Base-by-base conservation (phyloP, 108 stramenopile species). In the Pseudonitzschia delicatissima region DNA sequence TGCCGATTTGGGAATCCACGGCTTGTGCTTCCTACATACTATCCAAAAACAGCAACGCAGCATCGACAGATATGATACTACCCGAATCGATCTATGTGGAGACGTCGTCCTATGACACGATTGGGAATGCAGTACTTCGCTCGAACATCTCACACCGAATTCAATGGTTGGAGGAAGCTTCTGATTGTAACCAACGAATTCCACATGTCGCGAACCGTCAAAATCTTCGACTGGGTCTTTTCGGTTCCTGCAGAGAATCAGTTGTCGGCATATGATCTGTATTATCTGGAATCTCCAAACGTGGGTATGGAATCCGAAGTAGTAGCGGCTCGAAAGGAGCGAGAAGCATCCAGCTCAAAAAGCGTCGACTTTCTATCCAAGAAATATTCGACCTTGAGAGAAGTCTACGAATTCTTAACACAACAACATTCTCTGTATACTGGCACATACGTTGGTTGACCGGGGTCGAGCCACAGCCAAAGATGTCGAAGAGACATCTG, bases 161-260 rank as follows among this genome's bases (percentile, higher is more conserved):
- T 23, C 21, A 74, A 59, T 26, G 83, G 78, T 9, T 82, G 88
- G 85, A 71, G 66, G 27, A 58, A 49, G 12, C 18, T 87, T 23
- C 59, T 92, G 36, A 66, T 92, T 20, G 66, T 92, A 1, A 92
- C 89, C 32, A 93, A 82, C 66, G 82, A 93, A 66, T 94, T 94
- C 67, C 92, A 94, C 52, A 91, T 94, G 69, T 62, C 69, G 0
- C 84, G 92, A 32, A 78, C 85, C 27, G 77, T 75, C 57, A 84
- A 78, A 7, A 94, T 94, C 52, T 94, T 94, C 57, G 86, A 91
- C 67, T 94, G 92, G 92, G 82, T 94, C 53, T 90, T 86, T 69
- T 33, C 48, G 0, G 6, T 29, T 15, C 28, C 9, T 32, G 31
- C 18, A 31, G 7, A n/a, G 62, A n/a, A n/a, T n/a, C n/a, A n/a